Percentiles rank a stretch among this genome's conserved stretches.
Evolutionary conservation across 2,329 filamentous ascomycete species (phyloP).

Genomic region (Fusarium phyllophilum): DNA sequence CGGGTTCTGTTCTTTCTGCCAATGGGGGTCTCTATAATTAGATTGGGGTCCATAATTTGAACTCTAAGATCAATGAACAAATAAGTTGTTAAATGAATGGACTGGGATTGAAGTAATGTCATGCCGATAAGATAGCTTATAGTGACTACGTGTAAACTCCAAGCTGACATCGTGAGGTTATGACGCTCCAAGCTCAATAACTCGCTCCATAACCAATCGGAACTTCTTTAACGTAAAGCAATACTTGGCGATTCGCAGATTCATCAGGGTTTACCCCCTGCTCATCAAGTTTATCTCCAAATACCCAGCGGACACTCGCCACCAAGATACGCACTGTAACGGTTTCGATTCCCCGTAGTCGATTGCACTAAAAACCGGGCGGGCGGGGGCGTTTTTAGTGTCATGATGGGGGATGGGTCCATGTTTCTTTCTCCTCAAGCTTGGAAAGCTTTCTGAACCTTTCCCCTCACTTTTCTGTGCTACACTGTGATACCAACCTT

Average conservation of each 20-base stretch:
- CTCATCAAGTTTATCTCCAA: neutral
- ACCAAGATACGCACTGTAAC: neutral
- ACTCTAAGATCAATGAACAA: rapidly evolving
- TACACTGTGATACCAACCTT: too few species aligned
- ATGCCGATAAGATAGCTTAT: too few species aligned
- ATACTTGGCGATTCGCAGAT: neutral
- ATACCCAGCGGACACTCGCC: neutral
- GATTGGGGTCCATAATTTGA: neutral
- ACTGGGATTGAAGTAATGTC: rapidly evolving
- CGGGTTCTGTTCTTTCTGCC: neutral
- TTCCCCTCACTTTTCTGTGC: neutral
- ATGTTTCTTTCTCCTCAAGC: neutral
- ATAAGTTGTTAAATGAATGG: rapidly evolving
- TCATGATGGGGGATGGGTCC: neutral
- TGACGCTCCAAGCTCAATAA: neutral
- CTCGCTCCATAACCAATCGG: neutral
- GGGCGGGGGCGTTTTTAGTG: neutral
- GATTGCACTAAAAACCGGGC: neutral
- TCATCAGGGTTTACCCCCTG: neutral
- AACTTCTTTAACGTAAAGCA: rapidly evolving
- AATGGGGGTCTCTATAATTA: neutral
- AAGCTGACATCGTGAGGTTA: neutral
- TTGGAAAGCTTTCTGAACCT: neutral
- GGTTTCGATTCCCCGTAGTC: neutral
- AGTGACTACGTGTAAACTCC: neutral